Conservation (phyloP, 2,329 filamentous ascomycete genomes). For the Pseudofabraea citricarpa region DNA sequence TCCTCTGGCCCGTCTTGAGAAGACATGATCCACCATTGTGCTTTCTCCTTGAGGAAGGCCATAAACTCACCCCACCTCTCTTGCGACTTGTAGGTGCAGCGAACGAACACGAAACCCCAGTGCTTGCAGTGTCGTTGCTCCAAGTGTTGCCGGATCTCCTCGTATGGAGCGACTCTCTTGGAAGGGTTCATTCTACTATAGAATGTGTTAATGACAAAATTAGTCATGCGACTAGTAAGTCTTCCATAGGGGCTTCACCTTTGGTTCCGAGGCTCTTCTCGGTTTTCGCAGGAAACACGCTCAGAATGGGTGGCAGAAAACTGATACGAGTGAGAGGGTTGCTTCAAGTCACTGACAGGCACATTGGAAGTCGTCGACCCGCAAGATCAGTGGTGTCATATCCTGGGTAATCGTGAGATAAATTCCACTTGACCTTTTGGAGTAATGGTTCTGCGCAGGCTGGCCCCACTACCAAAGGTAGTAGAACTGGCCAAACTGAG, state of each 20-base stretch:
- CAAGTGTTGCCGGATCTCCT: neutral
- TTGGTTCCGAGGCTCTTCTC: neutral
- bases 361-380: neutral
- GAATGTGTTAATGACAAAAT: neutral
- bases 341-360: neutral
- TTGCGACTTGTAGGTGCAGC: conserved; percentile 2
- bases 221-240: neutral
- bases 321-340: neutral
- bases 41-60: neutral
- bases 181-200: neutral
- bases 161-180: neutral
- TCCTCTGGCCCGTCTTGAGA: neutral
- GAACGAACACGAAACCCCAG: conserved; percentile 2
- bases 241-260: neutral
- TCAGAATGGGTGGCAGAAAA: neutral
- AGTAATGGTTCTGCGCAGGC: too few species aligned
- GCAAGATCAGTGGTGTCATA: neutral
- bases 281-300: neutral
- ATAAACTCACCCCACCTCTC: neutral
- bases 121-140: neutral
- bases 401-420: too few species aligned
- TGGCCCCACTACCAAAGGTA: too few species aligned
- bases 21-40: neutral
- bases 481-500: too few species aligned
- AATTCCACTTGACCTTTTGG: too few species aligned